Evolutionary conservation across 768 basidiomycete genomes (phyloP), one percentile per base, ranked within the genome.

Genomic region (Tubosaeta brunneosetosa): DNA sequence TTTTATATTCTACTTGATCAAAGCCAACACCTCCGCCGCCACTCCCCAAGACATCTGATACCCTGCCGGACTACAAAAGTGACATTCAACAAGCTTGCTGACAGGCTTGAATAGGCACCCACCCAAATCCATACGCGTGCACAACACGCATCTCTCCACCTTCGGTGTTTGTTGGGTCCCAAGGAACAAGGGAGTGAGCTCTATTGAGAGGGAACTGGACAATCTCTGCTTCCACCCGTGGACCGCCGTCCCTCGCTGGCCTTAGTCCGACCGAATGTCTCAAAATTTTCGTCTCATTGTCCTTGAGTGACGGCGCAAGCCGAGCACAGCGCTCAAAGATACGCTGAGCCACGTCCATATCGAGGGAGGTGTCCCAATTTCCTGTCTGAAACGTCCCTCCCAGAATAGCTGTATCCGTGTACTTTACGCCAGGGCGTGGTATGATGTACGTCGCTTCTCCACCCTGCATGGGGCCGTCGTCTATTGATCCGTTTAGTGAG

Each of bases 61-160:
- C 14, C 75, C 74, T 45, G 65, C 67, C 16, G 61, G 40, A n/a
- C 73, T 72, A 51, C 38, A 55, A 56, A 26, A 9, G 43, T 8
- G 19, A 64, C 50, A 42, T 60, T 63, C 29, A 19, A 10, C 13
- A 6, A 59, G 47, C 8, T 40, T 4, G 38, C 19, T 40, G 19
- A 40, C 22, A 22, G 22, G 22, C 22, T 22, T 40, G n/a, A 4
- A 11, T 19, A 22, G 19, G n/a, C 4, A 3, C 74, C 49, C 38
- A 78, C 77, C 82, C 82, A 34, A 84, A 79, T 6, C 83, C 83
- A 63, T 84, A 84, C 25, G 81, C 79, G 66, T 84, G 82, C 17
- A 82, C 71, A 3, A 83, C 75, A 12, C 58, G 53, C 59, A 71
- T 62, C 22, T 61, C 53, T 44, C 57, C 57, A 31, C 8, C 46